Percentiles rank a stretch among this genome's conserved stretches.
phyloP scores from a whole-genome alignment of 169 alveolate genomes.

The Eimeria zaria region DNA sequence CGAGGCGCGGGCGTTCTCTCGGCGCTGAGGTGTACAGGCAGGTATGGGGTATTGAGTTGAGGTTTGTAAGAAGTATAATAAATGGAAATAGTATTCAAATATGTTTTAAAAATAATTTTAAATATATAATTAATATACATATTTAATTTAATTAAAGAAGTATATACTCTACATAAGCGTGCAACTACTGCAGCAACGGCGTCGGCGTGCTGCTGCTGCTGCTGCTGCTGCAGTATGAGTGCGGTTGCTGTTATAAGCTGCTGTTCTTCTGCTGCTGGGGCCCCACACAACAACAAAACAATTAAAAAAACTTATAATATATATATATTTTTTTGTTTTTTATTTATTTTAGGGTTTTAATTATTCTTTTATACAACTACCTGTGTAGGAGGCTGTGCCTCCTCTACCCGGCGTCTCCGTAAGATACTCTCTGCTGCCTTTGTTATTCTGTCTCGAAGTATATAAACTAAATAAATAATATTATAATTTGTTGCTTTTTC shows the following conservation, averaged over 20 bases:
- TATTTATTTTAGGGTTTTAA: background rate
- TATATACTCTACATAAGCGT: background rate
- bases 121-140: no score
- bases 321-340: background rate
- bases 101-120: background rate
- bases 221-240: background rate
- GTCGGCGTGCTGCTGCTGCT: background rate
- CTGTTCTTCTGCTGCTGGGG: background rate
- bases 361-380: no score
- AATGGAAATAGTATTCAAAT: no score
- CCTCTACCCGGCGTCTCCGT: background rate
- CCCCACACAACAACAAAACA: no score
- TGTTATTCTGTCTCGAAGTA: background rate
- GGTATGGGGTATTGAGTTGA: no score
- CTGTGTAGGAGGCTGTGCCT: no score
- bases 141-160: no score
- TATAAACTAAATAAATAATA: no score
- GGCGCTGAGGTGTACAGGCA: slow-evolving; percentile 4
- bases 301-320: background rate
- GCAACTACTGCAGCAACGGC: background rate
- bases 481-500: background rate
- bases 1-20: slow-evolving; percentile 3
- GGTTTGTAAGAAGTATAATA: no score
- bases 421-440: background rate
- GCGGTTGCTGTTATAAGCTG: background rate